A percentile compares a stretch with the other conserved stretches of the same genome.
These are phyloP conservation scores for Barbatosphaeria neglecta DNA, from an alignment of 495 filamentous ascomycete genomes.

Conservation along the genomic window DNA sequence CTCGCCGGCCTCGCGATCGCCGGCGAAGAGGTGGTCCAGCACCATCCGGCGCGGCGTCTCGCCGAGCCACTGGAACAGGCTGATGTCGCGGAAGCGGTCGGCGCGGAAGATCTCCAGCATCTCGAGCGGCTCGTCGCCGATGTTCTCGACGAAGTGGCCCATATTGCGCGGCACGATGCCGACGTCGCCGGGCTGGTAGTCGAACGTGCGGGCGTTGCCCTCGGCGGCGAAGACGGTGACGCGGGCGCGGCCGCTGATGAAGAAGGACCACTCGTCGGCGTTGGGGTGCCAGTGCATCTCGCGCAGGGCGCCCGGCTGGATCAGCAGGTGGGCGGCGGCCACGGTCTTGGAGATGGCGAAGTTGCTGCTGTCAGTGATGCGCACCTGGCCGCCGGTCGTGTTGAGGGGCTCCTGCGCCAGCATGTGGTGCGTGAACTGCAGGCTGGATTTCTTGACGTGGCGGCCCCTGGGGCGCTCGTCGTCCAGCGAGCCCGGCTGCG, in stretches of 20 bases:
- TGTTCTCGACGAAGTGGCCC: constrained; percentile 54
- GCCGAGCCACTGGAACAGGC: constrained; percentile 57
- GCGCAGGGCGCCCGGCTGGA: constrained; percentile 47
- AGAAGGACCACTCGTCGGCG: constrained; percentile 48
- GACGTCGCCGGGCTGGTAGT: constrained; percentile 43
- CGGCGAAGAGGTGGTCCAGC: constrained; percentile 47
- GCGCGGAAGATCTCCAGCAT: constrained; percentile 49
- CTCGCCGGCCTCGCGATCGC: constrained; percentile 39
- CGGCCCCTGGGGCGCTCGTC: constrained; percentile 33
- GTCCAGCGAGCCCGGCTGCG: constrained; percentile 33
- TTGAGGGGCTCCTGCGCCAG: constrained; percentile 47
- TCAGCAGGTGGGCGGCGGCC: constrained; percentile 46
- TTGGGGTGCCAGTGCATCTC: constrained; percentile 64
- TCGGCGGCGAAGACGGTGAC: constrained; percentile 40
- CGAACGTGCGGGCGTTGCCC: constrained; percentile 34
- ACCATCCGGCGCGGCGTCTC: constrained; percentile 52
- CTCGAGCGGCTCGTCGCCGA: constrained; percentile 47
- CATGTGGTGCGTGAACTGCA: constrained; percentile 40
- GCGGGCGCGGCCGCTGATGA: constrained; percentile 37
- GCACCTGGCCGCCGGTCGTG: constrained; percentile 43
- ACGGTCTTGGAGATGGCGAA: constrained; percentile 51
- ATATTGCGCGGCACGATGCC: constrained; percentile 50
- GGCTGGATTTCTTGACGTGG: constrained; percentile 39
- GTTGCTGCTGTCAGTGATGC: constrained; percentile 49
- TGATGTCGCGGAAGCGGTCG: constrained; percentile 50